Base-by-base conservation (phyloP, 805 yeast genomes). In the Tanozyma kutaoensis region DNA sequence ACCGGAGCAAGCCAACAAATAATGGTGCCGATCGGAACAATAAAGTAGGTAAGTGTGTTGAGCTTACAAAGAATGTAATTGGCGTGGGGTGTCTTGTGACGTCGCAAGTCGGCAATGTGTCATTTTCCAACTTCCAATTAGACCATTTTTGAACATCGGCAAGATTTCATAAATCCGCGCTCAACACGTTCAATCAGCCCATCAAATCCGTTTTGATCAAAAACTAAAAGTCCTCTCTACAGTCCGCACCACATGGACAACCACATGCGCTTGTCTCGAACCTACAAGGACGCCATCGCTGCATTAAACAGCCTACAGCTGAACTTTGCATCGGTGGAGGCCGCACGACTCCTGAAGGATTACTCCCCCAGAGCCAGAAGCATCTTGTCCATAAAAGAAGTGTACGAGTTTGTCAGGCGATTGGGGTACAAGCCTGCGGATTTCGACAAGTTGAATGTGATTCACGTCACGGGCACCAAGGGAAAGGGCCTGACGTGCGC, bases 401-500 rank as follows among this genome's bases (percentile, higher is more conserved):
- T 91, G 79, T 46, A 44, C 28, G 63, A 58, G 36, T 58, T 47
- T 32, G 51, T 50, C 15, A 36, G 59, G 17, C 36, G 65, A 34
- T 39, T 58, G 37, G 65, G 65, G 1, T 59, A 59, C 41, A 32
- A 38, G 18, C 72, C 80, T 2, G 39, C 55, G 3, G 93, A 80
- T 35, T 72, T 82, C 45, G 71, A 86, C 52, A 63, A 52, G 33
- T 50, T 91, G 40, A 86, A 86, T 40, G 65, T 85, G 3, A 66
- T 91, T 23, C 99, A 91, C 45, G 77, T 93, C 20, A 86, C 99
- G 0, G 99, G 99, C 13, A 91, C 99, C 1, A 91, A 91, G 49
- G 99, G 99, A 10, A 91, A 91, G 55, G 99, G 99, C 1, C 85
- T 96, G 1, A 88, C 97, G 0, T 88, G 96, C 52, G 95, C 98